phyloP scores from a whole-genome alignment of 805 yeast genomes.

The Monosporozyma servazzii region DNA sequence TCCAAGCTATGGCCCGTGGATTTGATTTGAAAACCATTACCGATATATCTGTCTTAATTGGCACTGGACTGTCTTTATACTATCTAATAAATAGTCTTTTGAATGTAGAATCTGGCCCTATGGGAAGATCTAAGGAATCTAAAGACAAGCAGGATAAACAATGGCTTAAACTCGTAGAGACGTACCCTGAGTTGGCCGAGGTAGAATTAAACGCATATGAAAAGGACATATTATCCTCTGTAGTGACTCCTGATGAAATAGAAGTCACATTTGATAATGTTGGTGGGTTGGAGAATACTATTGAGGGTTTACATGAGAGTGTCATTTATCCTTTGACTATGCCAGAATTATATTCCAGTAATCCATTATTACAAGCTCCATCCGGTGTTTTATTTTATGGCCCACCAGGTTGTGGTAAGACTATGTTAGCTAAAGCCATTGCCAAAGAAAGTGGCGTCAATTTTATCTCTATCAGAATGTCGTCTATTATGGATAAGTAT shows the following conservation, averaged over 20 bases:
- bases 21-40: constrained; percentile 34
- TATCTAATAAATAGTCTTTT: constrained; percentile 44
- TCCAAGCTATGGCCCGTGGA: constrained; percentile 24
- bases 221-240: constrained; percentile 61
- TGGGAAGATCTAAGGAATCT: constrained; percentile 43
- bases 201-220: constrained; percentile 61
- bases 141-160: constrained; percentile 52
- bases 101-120: constrained; percentile 37
- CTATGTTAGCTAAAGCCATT: constrained; percentile 92
- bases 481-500: constrained; percentile 94
- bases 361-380: constrained; percentile 78
- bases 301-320: constrained; percentile 79
- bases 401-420: constrained; percentile 97
- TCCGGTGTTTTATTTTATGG: constrained; percentile 89
- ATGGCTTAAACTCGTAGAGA: constrained; percentile 45
- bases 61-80: constrained; percentile 65
- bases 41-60: constrained; percentile 42
- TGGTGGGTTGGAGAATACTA: constrained; percentile 78
- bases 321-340: constrained; percentile 77
- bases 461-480: constrained; percentile 85
- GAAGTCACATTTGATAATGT: constrained; percentile 66
- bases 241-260: constrained; percentile 79
- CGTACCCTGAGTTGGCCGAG: constrained; percentile 48
- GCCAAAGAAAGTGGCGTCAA: constrained; percentile 89
- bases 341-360: constrained; percentile 66